phyloP scores from a whole-genome alignment of 31 red algal species.

The Odonthalia washingtoniensis region DNA sequence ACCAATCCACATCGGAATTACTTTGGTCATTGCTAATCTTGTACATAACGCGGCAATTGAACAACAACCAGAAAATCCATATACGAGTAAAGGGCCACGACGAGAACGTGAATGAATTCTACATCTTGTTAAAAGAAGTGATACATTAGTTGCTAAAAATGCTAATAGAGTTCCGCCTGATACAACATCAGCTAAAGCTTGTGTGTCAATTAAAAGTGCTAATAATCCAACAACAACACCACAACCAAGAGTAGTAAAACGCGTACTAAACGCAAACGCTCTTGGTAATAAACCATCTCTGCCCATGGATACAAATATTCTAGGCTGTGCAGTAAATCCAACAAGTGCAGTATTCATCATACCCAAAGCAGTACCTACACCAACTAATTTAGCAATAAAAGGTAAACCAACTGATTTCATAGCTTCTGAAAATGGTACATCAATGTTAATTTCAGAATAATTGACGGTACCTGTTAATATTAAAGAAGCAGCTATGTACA shows the following conservation, averaged over 20 bases:
- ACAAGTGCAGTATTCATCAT: slow-evolving; percentile 86
- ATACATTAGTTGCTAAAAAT: slow-evolving; percentile 74
- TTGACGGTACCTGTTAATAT: slow-evolving; percentile 80
- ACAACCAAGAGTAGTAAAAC: slow-evolving; percentile 67
- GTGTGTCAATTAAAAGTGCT: slow-evolving; percentile 62
- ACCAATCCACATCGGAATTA: slow-evolving; percentile 44
- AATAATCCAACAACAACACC: slow-evolving; percentile 76
- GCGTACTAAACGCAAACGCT: neutral
- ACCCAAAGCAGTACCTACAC: slow-evolving; percentile 74
- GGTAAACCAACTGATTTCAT: slow-evolving; percentile 60
- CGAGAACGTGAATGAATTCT: slow-evolving; percentile 57
- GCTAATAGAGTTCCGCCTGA: slow-evolving; percentile 89
- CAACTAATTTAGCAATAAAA: slow-evolving; percentile 59
- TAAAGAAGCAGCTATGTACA: slow-evolving; percentile 78
- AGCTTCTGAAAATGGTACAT: slow-evolving; percentile 85
- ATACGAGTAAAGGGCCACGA: slow-evolving; percentile 47
- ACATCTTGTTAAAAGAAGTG: slow-evolving; percentile 63
- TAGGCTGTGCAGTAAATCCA: slow-evolving; percentile 79
- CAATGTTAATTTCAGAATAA: slow-evolving; percentile 55
- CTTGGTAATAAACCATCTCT: slow-evolving; percentile 80
- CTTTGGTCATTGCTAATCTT: slow-evolving; percentile 14
- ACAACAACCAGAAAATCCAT: slow-evolving; percentile 53
- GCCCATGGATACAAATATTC: slow-evolving; percentile 89
- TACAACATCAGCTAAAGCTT: slow-evolving; percentile 82
- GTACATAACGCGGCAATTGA: slow-evolving; percentile 32